phyloP scores from a whole-genome alignment of 2,329 filamentous ascomycete species.

The Trichoderma endophyticum region DNA sequence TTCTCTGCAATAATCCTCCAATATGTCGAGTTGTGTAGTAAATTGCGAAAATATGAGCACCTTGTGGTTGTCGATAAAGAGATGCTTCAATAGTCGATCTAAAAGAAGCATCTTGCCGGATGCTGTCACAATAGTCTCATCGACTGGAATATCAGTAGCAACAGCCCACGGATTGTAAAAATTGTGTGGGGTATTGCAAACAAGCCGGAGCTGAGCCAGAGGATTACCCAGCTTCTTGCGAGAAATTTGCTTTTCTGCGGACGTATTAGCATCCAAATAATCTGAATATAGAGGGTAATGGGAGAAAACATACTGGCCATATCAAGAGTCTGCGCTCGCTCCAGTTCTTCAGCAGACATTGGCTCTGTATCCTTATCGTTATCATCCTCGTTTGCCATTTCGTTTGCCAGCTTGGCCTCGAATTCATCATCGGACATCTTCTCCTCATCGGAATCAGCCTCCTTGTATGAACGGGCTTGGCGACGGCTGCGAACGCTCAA shows the following conservation, averaged over 20 bases:
- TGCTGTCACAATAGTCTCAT: constrained; percentile 78
- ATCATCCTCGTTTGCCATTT: constrained; percentile 46
- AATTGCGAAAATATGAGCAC: constrained; percentile 97
- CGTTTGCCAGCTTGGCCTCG: constrained; percentile 70
- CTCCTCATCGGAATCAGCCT: constrained; percentile 59
- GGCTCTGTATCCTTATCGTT: constrained; percentile 31
- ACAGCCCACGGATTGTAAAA: constrained; percentile 89
- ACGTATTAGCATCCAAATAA: constrained; percentile 26
- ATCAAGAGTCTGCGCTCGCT: constrained; percentile 66
- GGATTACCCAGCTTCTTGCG: constrained; percentile 92
- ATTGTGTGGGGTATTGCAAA: constrained; percentile 92
- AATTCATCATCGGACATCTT: constrained; percentile 77
- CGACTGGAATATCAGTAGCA: constrained; percentile 57
- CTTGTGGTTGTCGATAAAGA: constrained; percentile 77
- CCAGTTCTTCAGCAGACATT: constrained; percentile 56
- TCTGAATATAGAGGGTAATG: neutral
- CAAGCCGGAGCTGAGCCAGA: constrained; percentile 84
- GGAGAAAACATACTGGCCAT: constrained; percentile 63
- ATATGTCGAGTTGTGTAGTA: constrained; percentile 86
- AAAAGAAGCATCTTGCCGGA: constrained; percentile 96
- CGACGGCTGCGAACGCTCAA: constrained; percentile 51
- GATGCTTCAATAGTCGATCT: constrained; percentile 73
- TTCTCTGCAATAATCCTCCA: constrained; percentile 78
- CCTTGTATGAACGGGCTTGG: constrained; percentile 49
- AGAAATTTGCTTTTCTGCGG: constrained; percentile 72